Percentiles rank a stretch among this genome's conserved stretches.
phyloP scores from a whole-genome alignment of 129 eudicot genomes.

The Tagetes patula region DNA sequence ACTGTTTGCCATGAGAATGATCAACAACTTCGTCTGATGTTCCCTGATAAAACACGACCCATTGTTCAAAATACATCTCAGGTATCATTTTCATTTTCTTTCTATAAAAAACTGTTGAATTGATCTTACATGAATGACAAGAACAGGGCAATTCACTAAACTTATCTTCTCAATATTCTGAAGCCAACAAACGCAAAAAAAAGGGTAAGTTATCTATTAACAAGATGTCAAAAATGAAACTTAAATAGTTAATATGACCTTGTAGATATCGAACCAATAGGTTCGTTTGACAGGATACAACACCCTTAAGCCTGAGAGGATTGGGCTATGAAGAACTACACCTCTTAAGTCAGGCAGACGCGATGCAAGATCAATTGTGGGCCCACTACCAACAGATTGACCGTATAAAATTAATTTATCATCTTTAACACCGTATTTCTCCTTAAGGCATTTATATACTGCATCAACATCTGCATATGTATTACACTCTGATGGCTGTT shows the following conservation, averaged over 20 bases:
- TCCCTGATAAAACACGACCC: conserved; percentile 44
- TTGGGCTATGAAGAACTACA: conserved; percentile 90
- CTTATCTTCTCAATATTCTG: conserved; percentile 88
- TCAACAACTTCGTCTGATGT: conserved; percentile 93
- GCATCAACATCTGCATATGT: conserved; percentile 96
- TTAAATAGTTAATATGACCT: conserved; percentile 39
- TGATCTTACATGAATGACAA: conserved; percentile 73
- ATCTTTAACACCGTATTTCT: conserved; percentile 76
- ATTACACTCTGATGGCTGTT: conserved; percentile 91
- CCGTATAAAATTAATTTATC: conserved; percentile 80
- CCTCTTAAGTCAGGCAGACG: conserved; percentile 85
- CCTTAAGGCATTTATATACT: conserved; percentile 90
- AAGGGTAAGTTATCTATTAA: background rate
- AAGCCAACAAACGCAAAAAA: conserved; percentile 7
- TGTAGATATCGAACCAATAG: conserved; percentile 90
- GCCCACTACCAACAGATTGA: conserved; percentile 97
- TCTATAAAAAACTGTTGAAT: conserved; percentile 21
- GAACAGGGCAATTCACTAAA: conserved; percentile 71
- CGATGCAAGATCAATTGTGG: conserved; percentile 85
- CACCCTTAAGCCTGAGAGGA: conserved; percentile 82
- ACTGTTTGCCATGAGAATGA: conserved; percentile 87
- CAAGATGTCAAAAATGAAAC: background rate
- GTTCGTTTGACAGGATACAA: conserved; percentile 82
- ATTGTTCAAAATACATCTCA: background rate
- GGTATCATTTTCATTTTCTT: background rate